Evolutionary conservation across 2,329 filamentous ascomycete genomes (phyloP), one percentile per base, ranked within the genome.

Genomic region (Diplodia intermedia): DNA sequence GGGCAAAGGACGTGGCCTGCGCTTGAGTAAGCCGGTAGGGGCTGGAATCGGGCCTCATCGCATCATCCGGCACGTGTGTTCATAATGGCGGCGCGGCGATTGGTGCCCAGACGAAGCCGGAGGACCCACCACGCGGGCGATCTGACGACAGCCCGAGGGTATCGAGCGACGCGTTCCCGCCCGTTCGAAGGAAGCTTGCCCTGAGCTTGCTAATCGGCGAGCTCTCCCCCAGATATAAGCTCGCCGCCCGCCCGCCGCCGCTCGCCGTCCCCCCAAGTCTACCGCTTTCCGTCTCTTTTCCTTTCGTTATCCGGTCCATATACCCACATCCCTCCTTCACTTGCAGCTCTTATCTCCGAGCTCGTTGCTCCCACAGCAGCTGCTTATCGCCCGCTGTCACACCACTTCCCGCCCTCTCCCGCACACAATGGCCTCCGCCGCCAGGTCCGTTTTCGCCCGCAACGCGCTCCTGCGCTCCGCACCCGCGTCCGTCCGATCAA

Each of bases 401-500:
- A 47, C 52, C 62, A 65, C 62, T 33, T 5, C 54, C 33, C 18
- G 4, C 50, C 12, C 23, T 18, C 20, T 20, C 12, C 23, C 38
- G 9, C 18, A 47, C 66, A 29, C 60, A 52, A 68, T 68, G 66
- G 66, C 66, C 12, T 56, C 66, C 50, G 57, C 66, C 43, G 66
- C 66, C 57, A 56, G 66, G 38, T 56, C 66, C 11, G 36, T 65
- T 26, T 50, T 68, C 40, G 57, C 66, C 52, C 66, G 66, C 66
- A 68, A 36, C 47, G 56, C 75, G 69, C 79, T 80, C 63, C 79
- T 73, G 77, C 79, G 71, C 75, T 79, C 73, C 73, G 69, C 75
- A 26, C 70, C 75, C 2, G 75, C 77, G 72, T 87, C 87, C 75
- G 83, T 86, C 73, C 80, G 84, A 65, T 81, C 86, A 54, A 88